Evolutionary conservation across 176 grass and related monocot species (phyloP), one percentile per base, ranked within the genome.

Genomic region (Ensete glaucum): DNA sequence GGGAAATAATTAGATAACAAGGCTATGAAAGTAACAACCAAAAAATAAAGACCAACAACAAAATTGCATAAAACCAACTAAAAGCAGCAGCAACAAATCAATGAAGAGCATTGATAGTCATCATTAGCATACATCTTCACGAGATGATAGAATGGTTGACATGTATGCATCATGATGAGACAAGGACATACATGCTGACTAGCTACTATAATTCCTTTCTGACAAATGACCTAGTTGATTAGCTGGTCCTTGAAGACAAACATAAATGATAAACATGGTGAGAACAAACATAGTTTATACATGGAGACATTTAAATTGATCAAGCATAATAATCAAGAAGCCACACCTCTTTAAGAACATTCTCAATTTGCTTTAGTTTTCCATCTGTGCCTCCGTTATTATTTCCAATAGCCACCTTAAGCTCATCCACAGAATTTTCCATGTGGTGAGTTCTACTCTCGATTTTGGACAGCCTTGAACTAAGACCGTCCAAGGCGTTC

Each of bases 351-450:
- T 53, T 81, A 72, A 99, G 66, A 72, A 92, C 85, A 82, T 91
- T 87, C 73, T 91, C 95, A 73, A 99, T 82, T 76, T 99, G 90
- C 56, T 86, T 85, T 52, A 99, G 82, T 82, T 90, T 94, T 76
- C 95, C 95, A 78, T 99, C 95, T 14, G 80, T 88, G 81, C 71
- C 76, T 11, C 90, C 90, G 64, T 77, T 99, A 75, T 81, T 74
- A 54, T 94, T 91, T 29, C 84, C 86, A 50, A 94, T 73, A 12
- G 77, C 84, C 79, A 91, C 66, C 54, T 84, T 99, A 59, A 99
- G 27, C 49, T 91, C 90, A 63, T 84, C 81, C 67, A 94, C 73
- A 78, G 86, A 85, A 52, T 21, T 85, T 84, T 94, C 88, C 25
- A 99, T 83, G 82, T 87, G 78, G 73, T 84, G 83, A 75, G 88